A percentile compares a stretch with the other conserved stretches of the same genome.
These are phyloP conservation scores for Bruguiera parviflora DNA, from an alignment of 345 rosid species.

Conservation along the genomic window DNA sequence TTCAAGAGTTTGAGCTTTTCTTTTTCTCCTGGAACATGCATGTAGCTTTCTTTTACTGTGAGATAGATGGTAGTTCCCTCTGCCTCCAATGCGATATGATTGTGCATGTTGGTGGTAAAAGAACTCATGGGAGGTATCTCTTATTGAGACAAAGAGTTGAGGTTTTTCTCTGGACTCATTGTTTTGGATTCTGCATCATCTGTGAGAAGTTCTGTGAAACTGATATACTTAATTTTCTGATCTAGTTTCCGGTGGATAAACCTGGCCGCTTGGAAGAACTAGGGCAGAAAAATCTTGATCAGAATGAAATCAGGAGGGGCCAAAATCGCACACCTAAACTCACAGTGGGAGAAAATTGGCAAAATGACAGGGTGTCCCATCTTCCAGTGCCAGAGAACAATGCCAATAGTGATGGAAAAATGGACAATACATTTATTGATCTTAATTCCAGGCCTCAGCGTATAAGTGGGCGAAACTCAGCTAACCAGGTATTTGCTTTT, in stretches of 20 bases:
- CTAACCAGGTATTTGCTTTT: constrained; percentile 39
- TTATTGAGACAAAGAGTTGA: constrained; percentile 72
- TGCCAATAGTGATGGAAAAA: constrained; percentile 40
- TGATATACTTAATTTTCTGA: constrained; percentile 14
- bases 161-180: constrained; percentile 41
- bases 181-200: constrained; percentile 10
- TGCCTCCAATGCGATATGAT: constrained; percentile 87
- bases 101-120: constrained; percentile 87
- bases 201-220: constrained; percentile 6
- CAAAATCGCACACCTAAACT: constrained; percentile 31
- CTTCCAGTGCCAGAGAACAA: constrained; percentile 32
- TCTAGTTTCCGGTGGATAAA: constrained; percentile 77
- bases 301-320: constrained; percentile 36
- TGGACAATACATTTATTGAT: constrained; percentile 60
- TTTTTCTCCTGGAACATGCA: constrained; percentile 22
- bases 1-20: constrained; percentile 19
- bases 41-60: constrained; percentile 86
- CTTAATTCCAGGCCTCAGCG: constrained; percentile 63
- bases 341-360: constrained; percentile 36
- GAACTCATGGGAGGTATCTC: constrained; percentile 75
- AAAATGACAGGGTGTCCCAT: constrained; percentile 40
- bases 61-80: constrained; percentile 80
- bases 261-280: constrained; percentile 44
- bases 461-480: constrained; percentile 48
- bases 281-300: constrained; percentile 30